phyloP scores from a whole-genome alignment of 2,329 filamentous ascomycete species.

The Talaromyces funiculosus region DNA sequence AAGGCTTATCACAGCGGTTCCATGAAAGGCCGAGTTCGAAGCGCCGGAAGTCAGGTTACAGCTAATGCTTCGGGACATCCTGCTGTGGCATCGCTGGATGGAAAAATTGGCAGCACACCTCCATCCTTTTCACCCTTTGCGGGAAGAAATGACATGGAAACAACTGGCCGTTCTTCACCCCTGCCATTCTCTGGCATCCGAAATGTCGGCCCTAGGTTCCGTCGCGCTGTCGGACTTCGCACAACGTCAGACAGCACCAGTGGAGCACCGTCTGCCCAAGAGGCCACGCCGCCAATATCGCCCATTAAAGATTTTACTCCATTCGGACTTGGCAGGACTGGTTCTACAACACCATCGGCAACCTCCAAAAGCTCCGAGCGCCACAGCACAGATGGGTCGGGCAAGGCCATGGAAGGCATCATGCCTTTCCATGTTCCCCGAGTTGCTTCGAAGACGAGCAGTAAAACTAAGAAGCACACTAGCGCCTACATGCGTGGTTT shows the following conservation, averaged over 20 bases:
- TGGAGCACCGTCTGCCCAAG: slow-evolving; percentile 43
- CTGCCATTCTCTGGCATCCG: slow-evolving; percentile 45
- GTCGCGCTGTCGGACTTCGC: slow-evolving; percentile 64
- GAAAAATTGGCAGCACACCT: slow-evolving; percentile 37
- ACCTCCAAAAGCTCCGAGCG: slow-evolving; percentile 69
- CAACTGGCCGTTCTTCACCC: slow-evolving; percentile 46
- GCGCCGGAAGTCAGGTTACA: slow-evolving; percentile 54
- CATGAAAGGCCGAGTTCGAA: slow-evolving; percentile 50
- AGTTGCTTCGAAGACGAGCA: slow-evolving; percentile 39
- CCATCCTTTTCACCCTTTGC: slow-evolving; percentile 44
- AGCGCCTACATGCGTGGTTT: slow-evolving; percentile 88
- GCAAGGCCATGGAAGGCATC: slow-evolving; percentile 44
- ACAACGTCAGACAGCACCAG: slow-evolving; percentile 70
- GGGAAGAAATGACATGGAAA: slow-evolving; percentile 45
- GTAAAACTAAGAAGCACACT: slow-evolving; percentile 84
- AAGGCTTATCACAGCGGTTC: slow-evolving; percentile 64
- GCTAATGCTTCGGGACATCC: slow-evolving; percentile 20
- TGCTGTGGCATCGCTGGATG: slow-evolving; percentile 48
- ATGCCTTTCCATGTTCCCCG: slow-evolving; percentile 49
- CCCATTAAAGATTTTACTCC: slow-evolving; percentile 51
- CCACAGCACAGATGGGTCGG: slow-evolving; percentile 62
- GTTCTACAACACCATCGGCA: slow-evolving; percentile 61
- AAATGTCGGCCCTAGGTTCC: slow-evolving; percentile 56
- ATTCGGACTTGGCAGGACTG: slow-evolving; percentile 67
- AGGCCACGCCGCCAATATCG: slow-evolving; percentile 39